These are phyloP conservation scores for Fusarium coffeatum DNA, from an alignment of 2,329 filamentous ascomycete genomes.

Conservation along the genomic window DNA sequence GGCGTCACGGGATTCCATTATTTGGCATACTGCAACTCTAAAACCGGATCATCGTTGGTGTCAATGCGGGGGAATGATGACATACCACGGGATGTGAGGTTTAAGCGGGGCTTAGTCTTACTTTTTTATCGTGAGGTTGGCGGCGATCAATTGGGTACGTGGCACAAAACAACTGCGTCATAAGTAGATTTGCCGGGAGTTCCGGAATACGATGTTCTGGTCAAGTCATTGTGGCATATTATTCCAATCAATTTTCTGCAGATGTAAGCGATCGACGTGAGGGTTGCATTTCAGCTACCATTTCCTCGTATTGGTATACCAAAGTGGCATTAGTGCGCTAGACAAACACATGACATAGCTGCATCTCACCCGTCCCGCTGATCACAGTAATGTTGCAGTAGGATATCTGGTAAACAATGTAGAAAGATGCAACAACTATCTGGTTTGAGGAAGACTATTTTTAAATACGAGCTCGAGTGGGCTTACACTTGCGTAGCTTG, in stretches of 20 bases:
- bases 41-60: neutral
- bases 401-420: neutral
- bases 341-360: conserved; percentile 1
- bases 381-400: neutral
- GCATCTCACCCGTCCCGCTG: conserved; percentile 2
- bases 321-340: neutral
- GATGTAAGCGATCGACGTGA: neutral
- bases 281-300: neutral
- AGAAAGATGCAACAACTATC: neutral
- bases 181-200: neutral
- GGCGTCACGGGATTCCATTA: neutral
- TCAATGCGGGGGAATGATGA: neutral
- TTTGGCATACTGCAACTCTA: neutral
- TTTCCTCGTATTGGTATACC: conserved; percentile 7
- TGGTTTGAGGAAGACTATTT: neutral
- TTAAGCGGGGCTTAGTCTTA: neutral
- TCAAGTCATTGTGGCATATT: neutral
- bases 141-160: neutral
- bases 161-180: neutral
- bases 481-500: conserved; percentile 5
- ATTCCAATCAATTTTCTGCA: neutral
- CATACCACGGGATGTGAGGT: neutral
- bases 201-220: neutral
- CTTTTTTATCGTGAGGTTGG: neutral
- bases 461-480: conserved; percentile 2